Evolutionary conservation across 352 stramenopile genomes (phyloP), one percentile per base, ranked within the genome.

Genomic region (Phytophthora macrochlamydospora): DNA sequence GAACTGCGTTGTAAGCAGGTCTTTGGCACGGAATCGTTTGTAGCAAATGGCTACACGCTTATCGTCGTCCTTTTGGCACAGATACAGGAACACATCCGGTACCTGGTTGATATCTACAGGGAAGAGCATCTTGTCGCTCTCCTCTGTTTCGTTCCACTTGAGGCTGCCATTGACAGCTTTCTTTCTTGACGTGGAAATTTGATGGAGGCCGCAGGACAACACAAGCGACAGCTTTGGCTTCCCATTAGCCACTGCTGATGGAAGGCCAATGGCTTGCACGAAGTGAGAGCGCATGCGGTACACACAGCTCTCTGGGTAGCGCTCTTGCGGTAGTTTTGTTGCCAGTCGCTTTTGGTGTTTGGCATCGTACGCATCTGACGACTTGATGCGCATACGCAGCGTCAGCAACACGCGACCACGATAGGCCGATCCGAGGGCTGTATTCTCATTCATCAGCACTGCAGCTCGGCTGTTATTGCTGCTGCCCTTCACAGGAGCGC

Each of bases 31-130:
- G 68, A 96, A 90, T 3, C 90, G 82, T 43, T 81, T 79, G 78
- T 89, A 97, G 61, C 80, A 92, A 13, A 97, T 77, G 7, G 80
- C 67, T 24, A 73, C 69, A 24, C 83, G 79, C 49, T 88, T 79
- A 24, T 87, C 75, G 52, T 73, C 80, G n/a, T 85, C 74, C 44
- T 82, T 84, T 52, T 79, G 78, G 52, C 81, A 86, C 61, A 97
- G 59, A 55, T 92, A 93, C 18, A 97, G 44, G 37, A 96, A 91
- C 7, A 96, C 66, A 48, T 96, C 89, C 2, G 90, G 90, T 24
- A 97, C 87, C 62, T 95, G 83, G 4, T 43, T 42, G 37, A 69
- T 51, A 11, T 90, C 78, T 1, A 73, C 68, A 0, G 81, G 78
- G 54, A 92, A 79, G 3, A 87, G 43, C 53, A 93, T 75, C 30